Evolutionary conservation across 305 asterid species (phyloP), one percentile per base, ranked within the genome.

Genomic region (Petunia hybrid): DNA sequence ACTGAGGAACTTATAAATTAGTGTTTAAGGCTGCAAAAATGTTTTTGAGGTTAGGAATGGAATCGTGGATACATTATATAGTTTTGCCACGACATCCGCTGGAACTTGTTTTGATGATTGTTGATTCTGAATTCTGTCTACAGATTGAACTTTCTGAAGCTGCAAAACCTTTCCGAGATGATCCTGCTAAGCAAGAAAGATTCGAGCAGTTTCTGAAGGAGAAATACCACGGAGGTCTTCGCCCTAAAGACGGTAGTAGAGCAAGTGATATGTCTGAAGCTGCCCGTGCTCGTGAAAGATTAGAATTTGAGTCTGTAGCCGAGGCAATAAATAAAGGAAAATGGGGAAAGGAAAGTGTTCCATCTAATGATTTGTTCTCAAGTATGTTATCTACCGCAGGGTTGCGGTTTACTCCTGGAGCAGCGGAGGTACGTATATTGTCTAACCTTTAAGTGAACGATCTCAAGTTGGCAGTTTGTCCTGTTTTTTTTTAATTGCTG

Each of bases 121-220:
- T 66, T 79, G 82, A 51, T 79, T 83, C 70, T 80, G 74, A 76
- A 39, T 57, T 77, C 84, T 80, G 67, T 66, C 68, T 65, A 69
- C 82, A 95, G 98, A 79, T 84, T 88, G 94, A 90, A 35, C 89
- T 82, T 64, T 83, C 87, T 35, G 94, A 91, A 86, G 83, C 80
- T 57, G 83, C 82, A 56, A 93, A 89, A 83, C 98, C 97, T 81
- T 96, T 91, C 83, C 88, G 5, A 57, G 90, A 90, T 65, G 97
- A 96, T 83, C 97, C 97, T 79, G 90, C 84, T 45, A 96, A 94
- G 93, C 98, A 94, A 81, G 88, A 89, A 80, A 93, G 99, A 84
- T 96, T 94, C 76, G 99, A 96, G 84, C 97, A 91, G 87, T 96
- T 96, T 90, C 84, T 96, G 92, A 94, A 96, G 92, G 98, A 96